Evolutionary conservation across 2,329 filamentous ascomycete genomes (phyloP).

Genomic region (Xylariales sp.): DNA sequence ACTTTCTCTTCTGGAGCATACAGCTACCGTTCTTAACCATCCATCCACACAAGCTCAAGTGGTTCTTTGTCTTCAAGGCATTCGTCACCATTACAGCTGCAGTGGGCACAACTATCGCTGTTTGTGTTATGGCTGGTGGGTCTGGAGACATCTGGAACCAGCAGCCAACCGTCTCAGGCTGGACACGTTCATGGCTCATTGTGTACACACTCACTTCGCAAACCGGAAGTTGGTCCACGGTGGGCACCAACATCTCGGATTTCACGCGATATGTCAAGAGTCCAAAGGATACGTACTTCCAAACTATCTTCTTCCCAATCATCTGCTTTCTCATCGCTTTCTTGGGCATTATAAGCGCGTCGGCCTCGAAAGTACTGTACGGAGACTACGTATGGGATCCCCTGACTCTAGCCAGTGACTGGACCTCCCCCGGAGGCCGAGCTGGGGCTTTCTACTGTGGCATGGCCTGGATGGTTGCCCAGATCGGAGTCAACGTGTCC

Average conservation of each 20-base stretch:
- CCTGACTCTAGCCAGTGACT: slow-evolving; percentile 36
- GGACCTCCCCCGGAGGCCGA: slow-evolving; percentile 32
- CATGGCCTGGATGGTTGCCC: slow-evolving; percentile 47
- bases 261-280: slow-evolving; percentile 40
- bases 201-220: slow-evolving; percentile 39
- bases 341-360: slow-evolving; percentile 53
- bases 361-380: slow-evolving; percentile 46
- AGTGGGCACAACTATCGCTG: slow-evolving; percentile 60
- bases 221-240: slow-evolving; percentile 33
- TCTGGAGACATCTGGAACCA: slow-evolving; percentile 32
- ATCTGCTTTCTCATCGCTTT: slow-evolving; percentile 43
- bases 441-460: slow-evolving; percentile 40
- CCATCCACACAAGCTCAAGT: slow-evolving; percentile 27
- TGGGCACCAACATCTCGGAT: slow-evolving; percentile 49
- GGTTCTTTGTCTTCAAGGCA: slow-evolving; percentile 45
- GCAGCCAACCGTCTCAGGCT: slow-evolving; percentile 28
- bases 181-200: slow-evolving; percentile 49
- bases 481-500: slow-evolving; percentile 51
- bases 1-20: slow-evolving; percentile 20
- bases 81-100: slow-evolving; percentile 51
- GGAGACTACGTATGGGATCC: slow-evolving; percentile 47
- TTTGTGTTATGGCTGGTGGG: slow-evolving; percentile 51
- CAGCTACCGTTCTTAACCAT: slow-evolving; percentile 22
- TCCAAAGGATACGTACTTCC: slow-evolving; percentile 29
- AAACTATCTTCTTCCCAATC: slow-evolving; percentile 39